phyloP scores from a whole-genome alignment of 352 stramenopile genomes.

The Pythium pectinolyticum region DNA sequence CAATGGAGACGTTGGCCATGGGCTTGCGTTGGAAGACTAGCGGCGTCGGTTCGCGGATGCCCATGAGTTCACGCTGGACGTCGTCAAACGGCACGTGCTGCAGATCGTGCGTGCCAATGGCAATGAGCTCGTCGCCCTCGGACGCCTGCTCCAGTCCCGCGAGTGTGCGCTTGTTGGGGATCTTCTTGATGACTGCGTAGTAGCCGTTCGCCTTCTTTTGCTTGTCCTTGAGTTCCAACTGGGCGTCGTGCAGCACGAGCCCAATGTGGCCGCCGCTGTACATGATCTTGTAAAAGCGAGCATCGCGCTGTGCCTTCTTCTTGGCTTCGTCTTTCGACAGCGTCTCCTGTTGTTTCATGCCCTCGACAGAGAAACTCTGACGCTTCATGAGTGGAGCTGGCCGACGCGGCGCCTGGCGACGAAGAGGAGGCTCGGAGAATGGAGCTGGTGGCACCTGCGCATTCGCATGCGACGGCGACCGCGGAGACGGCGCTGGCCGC shows the following conservation, averaged over 20 bases:
- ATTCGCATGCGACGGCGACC: background rate
- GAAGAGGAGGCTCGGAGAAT: background rate
- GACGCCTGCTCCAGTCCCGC: conserved; percentile 53
- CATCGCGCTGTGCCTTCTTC: conserved; percentile 37
- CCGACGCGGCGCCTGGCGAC: conserved; percentile 17
- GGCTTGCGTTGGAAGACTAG: conserved; percentile 67
- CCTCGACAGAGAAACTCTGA: conserved; percentile 62
- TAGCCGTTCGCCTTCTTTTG: conserved; percentile 73
- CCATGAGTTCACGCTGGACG: conserved; percentile 45
- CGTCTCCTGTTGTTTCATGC: conserved; percentile 23
- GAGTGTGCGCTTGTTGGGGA: conserved; percentile 49
- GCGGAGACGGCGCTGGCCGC: background rate
- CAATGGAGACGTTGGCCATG: conserved; percentile 25
- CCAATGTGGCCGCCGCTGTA: conserved; percentile 48
- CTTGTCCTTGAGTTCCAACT: conserved; percentile 50
- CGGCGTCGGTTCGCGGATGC: conserved; percentile 45
- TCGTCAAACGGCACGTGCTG: conserved; percentile 65
- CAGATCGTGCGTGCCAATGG: conserved; percentile 62
- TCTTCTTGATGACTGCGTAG: conserved; percentile 53
- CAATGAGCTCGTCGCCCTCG: conserved; percentile 66
- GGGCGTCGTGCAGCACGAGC: conserved; percentile 44
- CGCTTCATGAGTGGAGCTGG: conserved; percentile 41
- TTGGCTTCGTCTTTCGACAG: conserved; percentile 17
- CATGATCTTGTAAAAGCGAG: conserved; percentile 64
- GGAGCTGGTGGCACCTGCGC: conserved; percentile 4